Percentiles rank a stretch among this genome's conserved stretches.
Evolutionary conservation across 345 rosid species (phyloP).

Genomic region (Orychophragmus violaceus): DNA sequence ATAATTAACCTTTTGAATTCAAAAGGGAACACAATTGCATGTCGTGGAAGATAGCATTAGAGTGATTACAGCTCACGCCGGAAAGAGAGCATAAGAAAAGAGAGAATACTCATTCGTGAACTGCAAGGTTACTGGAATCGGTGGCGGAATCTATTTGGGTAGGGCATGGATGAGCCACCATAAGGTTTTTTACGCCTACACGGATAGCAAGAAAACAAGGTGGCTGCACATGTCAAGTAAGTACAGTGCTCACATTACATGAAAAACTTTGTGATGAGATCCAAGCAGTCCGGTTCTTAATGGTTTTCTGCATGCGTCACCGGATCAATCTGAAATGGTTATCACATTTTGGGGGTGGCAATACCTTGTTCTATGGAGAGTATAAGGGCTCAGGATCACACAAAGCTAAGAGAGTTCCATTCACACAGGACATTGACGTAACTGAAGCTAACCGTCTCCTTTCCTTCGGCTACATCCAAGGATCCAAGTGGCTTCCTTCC

Average conservation of each 20-base stretch:
- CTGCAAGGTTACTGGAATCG: constrained; percentile 40
- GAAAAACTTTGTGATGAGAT: neutral
- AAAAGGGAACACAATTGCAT: constrained; percentile 28
- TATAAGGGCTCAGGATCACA: constrained; percentile 45
- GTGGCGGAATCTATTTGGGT: constrained; percentile 44
- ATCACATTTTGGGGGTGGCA: too few species aligned
- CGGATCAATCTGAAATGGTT: too few species aligned
- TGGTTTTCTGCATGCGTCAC: too few species aligned
- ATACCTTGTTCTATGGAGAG: constrained; percentile 49
- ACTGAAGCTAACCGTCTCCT: constrained; percentile 34
- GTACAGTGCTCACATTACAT: neutral
- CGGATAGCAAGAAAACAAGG: constrained; percentile 52
- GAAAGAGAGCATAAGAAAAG: constrained; percentile 33
- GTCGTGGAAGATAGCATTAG: constrained; percentile 35
- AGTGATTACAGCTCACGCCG: constrained; percentile 64
- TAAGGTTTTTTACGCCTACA: constrained; percentile 47
- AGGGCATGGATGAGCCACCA: constrained; percentile 61
- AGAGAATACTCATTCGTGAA: constrained; percentile 45
- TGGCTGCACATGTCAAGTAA: constrained; percentile 37
- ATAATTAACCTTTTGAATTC: neutral
- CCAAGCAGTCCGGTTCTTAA: neutral
- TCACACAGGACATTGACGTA: constrained; percentile 27
- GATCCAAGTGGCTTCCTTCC: constrained; percentile 68
- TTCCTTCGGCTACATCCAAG: constrained; percentile 40
- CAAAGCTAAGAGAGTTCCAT: constrained; percentile 21